Evolutionary conservation across 345 rosid species (phyloP).

Genomic region (Trapa bicornis): DNA sequence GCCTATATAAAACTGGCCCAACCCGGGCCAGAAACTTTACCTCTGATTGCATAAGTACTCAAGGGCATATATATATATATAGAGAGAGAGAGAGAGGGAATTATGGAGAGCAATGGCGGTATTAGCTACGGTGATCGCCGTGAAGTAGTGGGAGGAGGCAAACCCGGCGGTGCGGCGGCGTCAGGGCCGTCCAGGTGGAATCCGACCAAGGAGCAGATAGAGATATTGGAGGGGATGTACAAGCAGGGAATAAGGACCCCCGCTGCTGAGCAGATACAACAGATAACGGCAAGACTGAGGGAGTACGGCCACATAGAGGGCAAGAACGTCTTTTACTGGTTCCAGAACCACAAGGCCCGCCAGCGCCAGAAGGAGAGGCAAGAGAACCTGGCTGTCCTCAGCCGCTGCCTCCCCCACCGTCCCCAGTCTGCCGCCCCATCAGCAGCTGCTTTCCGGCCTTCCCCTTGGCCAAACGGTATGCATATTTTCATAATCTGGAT

Average conservation of each 20-base stretch:
- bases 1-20: too few relatives aligned
- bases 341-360: slow-evolving; percentile 94
- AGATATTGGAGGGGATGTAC: slow-evolving; percentile 56
- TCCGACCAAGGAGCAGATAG: slow-evolving; percentile 83
- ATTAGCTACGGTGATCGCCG: neutral
- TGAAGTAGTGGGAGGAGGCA: slow-evolving; percentile 13
- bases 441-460: neutral
- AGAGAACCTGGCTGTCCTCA: slow-evolving; percentile 46
- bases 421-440: slow-evolving; percentile 9
- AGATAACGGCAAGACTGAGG: slow-evolving; percentile 58
- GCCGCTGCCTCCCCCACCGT: slow-evolving; percentile 31
- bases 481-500: neutral
- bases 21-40: too few relatives aligned
- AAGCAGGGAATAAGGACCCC: slow-evolving; percentile 79
- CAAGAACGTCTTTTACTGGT: slow-evolving; percentile 98
- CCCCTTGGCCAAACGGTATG: slow-evolving; percentile 42
- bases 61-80: too few relatives aligned
- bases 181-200: slow-evolving; percentile 61
- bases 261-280: slow-evolving; percentile 81
- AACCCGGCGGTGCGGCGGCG: slow-evolving; percentile 12
- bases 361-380: slow-evolving; percentile 86
- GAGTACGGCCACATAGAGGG: slow-evolving; percentile 85
- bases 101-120: neutral
- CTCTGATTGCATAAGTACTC: too few relatives aligned
- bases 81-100: too few relatives aligned